A percentile compares a stretch with the other conserved stretches of the same genome.
Evolutionary conservation across 805 yeast species (phyloP).

Genomic region (Sugiyamaella americana): DNA sequence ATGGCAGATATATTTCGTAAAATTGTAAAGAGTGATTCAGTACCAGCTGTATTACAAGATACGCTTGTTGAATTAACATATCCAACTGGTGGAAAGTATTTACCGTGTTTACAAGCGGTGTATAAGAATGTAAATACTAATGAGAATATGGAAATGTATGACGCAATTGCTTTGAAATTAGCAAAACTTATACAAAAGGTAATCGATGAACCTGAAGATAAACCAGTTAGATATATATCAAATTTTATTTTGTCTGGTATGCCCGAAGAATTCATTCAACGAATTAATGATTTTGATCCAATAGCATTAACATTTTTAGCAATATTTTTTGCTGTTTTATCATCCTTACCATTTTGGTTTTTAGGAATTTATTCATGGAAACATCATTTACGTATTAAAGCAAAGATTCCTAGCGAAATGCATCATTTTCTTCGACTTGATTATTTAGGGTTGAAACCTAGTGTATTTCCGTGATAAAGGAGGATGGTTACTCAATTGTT

Average conservation of each 20-base stretch:
- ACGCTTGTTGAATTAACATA: background rate
- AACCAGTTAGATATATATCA: background rate
- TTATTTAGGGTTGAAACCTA: background rate
- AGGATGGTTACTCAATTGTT: no score
- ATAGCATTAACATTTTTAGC: constrained; percentile 2
- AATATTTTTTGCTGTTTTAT: constrained; percentile 4
- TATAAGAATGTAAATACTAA: background rate
- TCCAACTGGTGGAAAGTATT: constrained; percentile 6
- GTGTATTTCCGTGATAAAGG: no score
- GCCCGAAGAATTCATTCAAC: constrained; percentile 1
- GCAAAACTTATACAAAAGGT: constrained; percentile 1
- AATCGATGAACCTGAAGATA: background rate
- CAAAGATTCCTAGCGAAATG: background rate
- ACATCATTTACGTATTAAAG: constrained; percentile 5
- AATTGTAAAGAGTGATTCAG: background rate
- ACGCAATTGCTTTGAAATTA: background rate
- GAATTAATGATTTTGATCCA: constrained; percentile 7
- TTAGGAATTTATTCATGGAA: constrained; percentile 8
- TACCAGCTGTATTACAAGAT: background rate
- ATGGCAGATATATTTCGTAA: constrained; percentile 6
- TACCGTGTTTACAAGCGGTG: background rate
- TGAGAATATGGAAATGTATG: background rate
- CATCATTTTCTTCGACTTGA: background rate
- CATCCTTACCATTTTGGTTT: constrained; percentile 7
- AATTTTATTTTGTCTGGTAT: background rate